Conservation (phyloP, 495 filamentous ascomycete species). For the Talaromyces trachyspermus region DNA sequence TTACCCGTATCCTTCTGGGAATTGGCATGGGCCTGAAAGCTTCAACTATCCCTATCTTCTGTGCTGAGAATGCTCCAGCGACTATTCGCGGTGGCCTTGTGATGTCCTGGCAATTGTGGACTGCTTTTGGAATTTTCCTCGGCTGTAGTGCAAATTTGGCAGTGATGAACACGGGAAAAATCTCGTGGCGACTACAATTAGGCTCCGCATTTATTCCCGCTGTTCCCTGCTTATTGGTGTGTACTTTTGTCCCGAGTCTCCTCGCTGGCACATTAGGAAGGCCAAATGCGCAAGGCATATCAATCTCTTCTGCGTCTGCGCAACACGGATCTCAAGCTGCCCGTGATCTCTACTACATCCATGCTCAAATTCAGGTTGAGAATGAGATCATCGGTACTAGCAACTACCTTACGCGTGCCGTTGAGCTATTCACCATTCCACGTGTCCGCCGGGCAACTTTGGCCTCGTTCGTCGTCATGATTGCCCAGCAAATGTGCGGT, state of each 20-base stretch:
- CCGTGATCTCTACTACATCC: conserved; percentile 60
- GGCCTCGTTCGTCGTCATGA: conserved; percentile 60
- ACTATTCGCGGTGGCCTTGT: conserved; percentile 55
- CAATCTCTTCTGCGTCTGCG: conserved; percentile 54
- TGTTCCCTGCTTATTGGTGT: conserved; percentile 55
- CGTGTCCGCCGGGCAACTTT: conserved; percentile 59
- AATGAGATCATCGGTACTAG: conserved; percentile 33
- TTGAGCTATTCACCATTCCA: conserved; percentile 62
- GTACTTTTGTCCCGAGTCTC: conserved; percentile 61
- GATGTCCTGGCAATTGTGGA: conserved; percentile 57
- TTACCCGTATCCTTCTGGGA: conserved; percentile 51
- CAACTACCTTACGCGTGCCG: conserved; percentile 50
- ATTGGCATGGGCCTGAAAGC: conserved; percentile 62
- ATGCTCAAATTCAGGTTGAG: conserved; percentile 52
- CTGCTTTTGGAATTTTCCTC: conserved; percentile 55
- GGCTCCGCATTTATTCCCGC: conserved; percentile 67
- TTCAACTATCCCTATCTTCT: conserved; percentile 55
- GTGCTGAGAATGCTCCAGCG: conserved; percentile 54
- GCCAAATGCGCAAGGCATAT: conserved; percentile 48
- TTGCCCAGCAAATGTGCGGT: conserved; percentile 52
- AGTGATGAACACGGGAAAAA: conserved; percentile 43
- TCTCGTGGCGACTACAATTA: conserved; percentile 58
- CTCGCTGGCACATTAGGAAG: conserved; percentile 62
- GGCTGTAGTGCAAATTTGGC: conserved; percentile 55
- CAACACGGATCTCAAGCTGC: conserved; percentile 54